phyloP scores from a whole-genome alignment of 2,329 filamentous ascomycete species.

The Albifimbria verrucaria region DNA sequence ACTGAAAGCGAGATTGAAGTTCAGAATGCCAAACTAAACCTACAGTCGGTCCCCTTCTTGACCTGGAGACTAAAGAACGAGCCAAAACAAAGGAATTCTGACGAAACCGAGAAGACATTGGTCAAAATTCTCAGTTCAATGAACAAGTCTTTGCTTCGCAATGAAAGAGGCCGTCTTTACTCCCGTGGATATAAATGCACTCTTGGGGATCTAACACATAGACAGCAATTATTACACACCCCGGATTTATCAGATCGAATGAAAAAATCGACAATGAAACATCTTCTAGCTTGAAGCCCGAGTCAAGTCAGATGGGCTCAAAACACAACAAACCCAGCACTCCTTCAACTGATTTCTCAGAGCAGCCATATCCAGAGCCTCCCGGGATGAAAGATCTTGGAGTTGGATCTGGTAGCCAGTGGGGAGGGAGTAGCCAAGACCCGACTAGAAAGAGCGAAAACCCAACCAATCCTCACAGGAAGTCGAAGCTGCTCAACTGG shows the following conservation, averaged over 20 bases:
- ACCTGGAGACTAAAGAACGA: slow-evolving; percentile 1
- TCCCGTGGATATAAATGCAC: neutral
- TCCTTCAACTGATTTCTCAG: no score
- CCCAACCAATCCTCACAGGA: neutral
- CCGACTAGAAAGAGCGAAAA: neutral
- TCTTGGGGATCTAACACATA: neutral
- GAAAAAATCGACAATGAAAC: no score
- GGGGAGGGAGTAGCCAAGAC: neutral
- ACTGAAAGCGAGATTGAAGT: no score
- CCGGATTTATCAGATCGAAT: no score
- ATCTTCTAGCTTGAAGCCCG: no score
- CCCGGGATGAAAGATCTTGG: neutral
- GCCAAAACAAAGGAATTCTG: neutral
- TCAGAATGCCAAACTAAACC: no score
- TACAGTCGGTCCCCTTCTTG: neutral
- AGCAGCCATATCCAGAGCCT: neutral
- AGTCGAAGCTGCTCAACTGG: no score
- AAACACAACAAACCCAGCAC: no score
- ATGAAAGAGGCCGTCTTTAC: neutral
- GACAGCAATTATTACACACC: no score
- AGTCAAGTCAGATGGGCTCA: no score
- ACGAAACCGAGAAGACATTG: neutral
- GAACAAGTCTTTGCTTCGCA: neutral
- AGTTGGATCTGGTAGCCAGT: neutral
- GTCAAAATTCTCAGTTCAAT: neutral